Evolutionary conservation across 2,329 filamentous ascomycete genomes (phyloP).

Genomic region (Chalaropsis thielavioides): DNA sequence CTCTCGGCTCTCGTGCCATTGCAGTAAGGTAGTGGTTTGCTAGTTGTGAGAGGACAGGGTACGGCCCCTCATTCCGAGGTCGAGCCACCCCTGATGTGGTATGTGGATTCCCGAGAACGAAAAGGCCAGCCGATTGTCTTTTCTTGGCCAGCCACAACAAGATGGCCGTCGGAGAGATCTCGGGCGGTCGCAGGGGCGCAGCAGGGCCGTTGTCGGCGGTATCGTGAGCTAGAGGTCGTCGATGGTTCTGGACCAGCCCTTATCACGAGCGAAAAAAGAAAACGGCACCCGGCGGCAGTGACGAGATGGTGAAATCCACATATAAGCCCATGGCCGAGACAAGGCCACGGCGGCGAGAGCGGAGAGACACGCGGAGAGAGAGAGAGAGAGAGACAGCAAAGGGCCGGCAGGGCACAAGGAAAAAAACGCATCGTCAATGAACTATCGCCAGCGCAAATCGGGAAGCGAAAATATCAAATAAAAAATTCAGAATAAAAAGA

Average conservation of each 20-base stretch:
- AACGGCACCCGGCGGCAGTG: not conserved
- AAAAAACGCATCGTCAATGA: not conserved
- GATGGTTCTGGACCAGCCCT: not conserved
- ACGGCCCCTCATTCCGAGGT: not conserved
- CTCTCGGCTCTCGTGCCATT: not conserved
- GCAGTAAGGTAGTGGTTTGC: not conserved
- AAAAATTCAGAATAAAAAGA: slow-evolving; percentile 12
- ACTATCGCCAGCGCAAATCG: not conserved
- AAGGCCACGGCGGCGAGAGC: not conserved
- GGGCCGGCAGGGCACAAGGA: not conserved
- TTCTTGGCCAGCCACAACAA: not conserved
- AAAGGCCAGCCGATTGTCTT: not conserved
- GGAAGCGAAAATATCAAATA: slow-evolving; percentile 17
- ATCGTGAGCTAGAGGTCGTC: not conserved
- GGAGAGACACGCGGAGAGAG: not conserved
- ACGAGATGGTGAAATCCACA: not conserved
- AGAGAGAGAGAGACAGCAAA: not conserved
- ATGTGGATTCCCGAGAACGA: not conserved
- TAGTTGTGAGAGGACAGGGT: not conserved
- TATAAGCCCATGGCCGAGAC: not conserved
- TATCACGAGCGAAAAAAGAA: not conserved
- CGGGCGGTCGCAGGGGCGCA: not conserved
- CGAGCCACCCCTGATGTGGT: not conserved
- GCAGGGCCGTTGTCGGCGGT: not conserved
- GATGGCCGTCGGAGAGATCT: not conserved